phyloP scores from a whole-genome alignment of 2,329 filamentous ascomycete species.

The Pochonia chlamydosporia region DNA sequence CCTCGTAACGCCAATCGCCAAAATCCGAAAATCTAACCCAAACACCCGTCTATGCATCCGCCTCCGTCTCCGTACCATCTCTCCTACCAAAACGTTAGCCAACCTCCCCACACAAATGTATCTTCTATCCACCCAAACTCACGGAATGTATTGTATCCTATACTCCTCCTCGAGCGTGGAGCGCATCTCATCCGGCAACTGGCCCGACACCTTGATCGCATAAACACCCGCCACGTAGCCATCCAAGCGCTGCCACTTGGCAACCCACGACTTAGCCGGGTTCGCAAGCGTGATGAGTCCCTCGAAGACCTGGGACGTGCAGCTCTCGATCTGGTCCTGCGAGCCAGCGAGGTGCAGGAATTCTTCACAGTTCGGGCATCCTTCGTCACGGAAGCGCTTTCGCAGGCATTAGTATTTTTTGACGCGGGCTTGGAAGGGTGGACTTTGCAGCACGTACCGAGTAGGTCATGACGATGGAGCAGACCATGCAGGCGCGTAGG shows the following conservation, averaged over 20 bases:
- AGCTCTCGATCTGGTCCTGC: constrained; percentile 78
- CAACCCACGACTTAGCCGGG: constrained; percentile 84
- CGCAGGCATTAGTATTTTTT: constrained; percentile 1
- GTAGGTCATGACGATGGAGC: constrained; percentile 85
- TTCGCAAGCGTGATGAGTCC: constrained; percentile 82
- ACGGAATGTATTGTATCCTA: constrained; percentile 62
- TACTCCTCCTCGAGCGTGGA: constrained; percentile 57
- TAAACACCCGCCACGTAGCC: constrained; percentile 85
- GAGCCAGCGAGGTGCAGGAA: constrained; percentile 79
- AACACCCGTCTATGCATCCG: constrained; percentile 26
- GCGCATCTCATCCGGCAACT: constrained; percentile 61
- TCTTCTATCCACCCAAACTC: constrained; percentile 37
- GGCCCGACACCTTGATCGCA: constrained; percentile 88
- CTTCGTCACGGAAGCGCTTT: constrained; percentile 80
- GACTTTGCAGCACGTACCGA: constrained; percentile 46
- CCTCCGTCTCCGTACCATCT: constrained; percentile 50
- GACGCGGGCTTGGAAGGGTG: background rate
- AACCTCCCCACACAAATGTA: constrained; percentile 29
- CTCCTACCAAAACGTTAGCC: constrained; percentile 32
- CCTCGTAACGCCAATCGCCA: constrained; percentile 3
- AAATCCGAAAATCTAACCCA: background rate
- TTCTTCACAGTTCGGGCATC: constrained; percentile 95
- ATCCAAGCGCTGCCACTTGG: constrained; percentile 91
- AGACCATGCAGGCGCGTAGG: constrained; percentile 97
- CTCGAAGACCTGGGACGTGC: constrained; percentile 94